Evolutionary conservation across 1,284 basidiomycete genomes (phyloP).

Genomic region (Fomitopsis schrenkii): DNA sequence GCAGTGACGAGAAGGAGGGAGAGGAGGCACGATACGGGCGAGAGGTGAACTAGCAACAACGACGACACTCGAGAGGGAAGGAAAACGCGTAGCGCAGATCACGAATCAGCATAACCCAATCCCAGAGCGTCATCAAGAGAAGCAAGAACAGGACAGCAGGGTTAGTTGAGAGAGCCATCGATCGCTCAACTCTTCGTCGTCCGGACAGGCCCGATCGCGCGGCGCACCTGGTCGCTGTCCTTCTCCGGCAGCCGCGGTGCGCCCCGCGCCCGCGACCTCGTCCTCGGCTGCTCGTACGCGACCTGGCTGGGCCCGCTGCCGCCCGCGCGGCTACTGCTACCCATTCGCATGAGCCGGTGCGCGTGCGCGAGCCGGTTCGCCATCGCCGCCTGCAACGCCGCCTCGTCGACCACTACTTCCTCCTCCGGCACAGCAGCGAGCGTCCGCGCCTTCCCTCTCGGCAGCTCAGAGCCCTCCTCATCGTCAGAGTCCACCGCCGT

Average conservation of each 20-base stretch:
- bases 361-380: constrained; percentile 14
- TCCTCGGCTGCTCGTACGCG: constrained; percentile 8
- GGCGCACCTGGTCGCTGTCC: constrained; percentile 22
- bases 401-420: constrained; percentile 6
- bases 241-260: constrained; percentile 18
- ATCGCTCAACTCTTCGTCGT: background rate
- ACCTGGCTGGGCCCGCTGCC: constrained; percentile 2
- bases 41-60: too few relatives aligned
- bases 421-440: constrained; percentile 1
- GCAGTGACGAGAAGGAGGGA: background rate
- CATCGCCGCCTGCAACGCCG: constrained; percentile 16
- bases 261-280: constrained; percentile 16
- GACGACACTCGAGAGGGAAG: background rate
- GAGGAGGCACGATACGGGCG: background rate
- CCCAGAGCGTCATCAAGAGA: background rate
- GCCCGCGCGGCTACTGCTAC: background rate
- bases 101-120: background rate
- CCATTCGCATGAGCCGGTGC: constrained; percentile 12
- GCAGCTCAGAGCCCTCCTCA: constrained; percentile 12
- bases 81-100: background rate
- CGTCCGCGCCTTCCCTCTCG: background rate
- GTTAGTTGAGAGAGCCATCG: background rate
- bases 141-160: background rate
- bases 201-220: constrained; percentile 21
- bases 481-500: constrained; percentile 14